phyloP scores from a whole-genome alignment of 2,329 filamentous ascomycete species.

The Dactylellina leptospora region DNA sequence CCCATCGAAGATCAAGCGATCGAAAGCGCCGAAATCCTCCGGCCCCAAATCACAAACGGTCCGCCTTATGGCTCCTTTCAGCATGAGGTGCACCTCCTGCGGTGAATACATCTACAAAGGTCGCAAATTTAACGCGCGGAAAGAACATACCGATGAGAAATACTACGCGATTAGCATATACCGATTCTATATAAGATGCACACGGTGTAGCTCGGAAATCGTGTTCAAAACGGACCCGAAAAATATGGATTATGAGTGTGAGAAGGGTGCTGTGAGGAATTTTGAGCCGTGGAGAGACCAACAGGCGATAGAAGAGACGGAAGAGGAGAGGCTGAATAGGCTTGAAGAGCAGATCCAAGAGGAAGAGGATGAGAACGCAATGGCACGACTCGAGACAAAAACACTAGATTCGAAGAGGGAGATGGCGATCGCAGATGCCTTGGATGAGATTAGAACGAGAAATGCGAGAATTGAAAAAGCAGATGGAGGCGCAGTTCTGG shows the following conservation, averaged over 20 bases:
- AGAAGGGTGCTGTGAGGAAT: constrained; percentile 87
- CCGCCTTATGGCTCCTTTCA: constrained; percentile 87
- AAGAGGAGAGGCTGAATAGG: constrained; percentile 85
- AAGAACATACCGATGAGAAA: constrained; percentile 88
- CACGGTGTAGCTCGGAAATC: constrained; percentile 84
- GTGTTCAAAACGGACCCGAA: constrained; percentile 95
- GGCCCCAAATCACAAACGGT: constrained; percentile 86
- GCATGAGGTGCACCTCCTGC: constrained; percentile 75
- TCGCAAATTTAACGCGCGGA: constrained; percentile 92
- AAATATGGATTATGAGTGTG: constrained; percentile 85
- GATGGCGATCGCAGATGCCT: constrained; percentile 94
- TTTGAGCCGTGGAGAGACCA: constrained; percentile 87
- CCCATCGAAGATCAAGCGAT: constrained; percentile 78
- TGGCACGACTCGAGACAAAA: constrained; percentile 94
- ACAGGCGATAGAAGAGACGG: constrained; percentile 76
- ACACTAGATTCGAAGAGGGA: constrained; percentile 90
- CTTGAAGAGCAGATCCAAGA: constrained; percentile 68
- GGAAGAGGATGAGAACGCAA: constrained; percentile 81
- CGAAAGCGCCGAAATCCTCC: constrained; percentile 71
- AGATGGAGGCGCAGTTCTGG: constrained; percentile 71
- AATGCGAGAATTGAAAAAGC: constrained; percentile 87
- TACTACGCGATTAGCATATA: constrained; percentile 90
- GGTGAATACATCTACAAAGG: constrained; percentile 91
- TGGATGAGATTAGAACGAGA: constrained; percentile 91
- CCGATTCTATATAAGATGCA: constrained; percentile 90